Evolutionary conservation across 805 yeast genomes (phyloP).

Genomic region (Yamadazyma tumulicola): DNA sequence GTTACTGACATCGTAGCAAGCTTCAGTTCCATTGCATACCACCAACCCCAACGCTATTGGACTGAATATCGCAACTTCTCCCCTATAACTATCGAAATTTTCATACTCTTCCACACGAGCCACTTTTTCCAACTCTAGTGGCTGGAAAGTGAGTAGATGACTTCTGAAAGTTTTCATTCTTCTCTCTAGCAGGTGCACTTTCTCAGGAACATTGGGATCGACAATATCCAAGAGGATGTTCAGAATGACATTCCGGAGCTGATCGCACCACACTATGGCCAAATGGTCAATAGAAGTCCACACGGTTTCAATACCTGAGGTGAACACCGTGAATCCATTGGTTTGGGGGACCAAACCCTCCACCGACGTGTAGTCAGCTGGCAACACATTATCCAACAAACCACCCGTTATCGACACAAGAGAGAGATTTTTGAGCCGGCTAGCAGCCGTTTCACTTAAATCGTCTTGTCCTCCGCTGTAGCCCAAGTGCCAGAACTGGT

Average conservation of each 20-base stretch:
- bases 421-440: slow-evolving; percentile 55
- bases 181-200: slow-evolving; percentile 49
- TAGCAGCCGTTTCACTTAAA: slow-evolving; percentile 32
- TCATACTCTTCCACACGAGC: neutral
- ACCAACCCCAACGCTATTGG: neutral
- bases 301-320: slow-evolving; percentile 84
- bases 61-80: neutral
- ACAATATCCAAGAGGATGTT: slow-evolving; percentile 56
- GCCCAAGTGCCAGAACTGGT: slow-evolving; percentile 76
- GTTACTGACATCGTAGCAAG: slow-evolving; percentile 1
- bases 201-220: slow-evolving; percentile 43
- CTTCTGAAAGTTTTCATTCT: slow-evolving; percentile 60
- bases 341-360: slow-evolving; percentile 66
- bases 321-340: slow-evolving; percentile 78
- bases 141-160: slow-evolving; percentile 2
- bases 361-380: slow-evolving; percentile 84
- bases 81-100: neutral
- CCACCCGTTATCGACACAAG: slow-evolving; percentile 91
- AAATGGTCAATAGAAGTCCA: slow-evolving; percentile 95
- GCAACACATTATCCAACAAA: slow-evolving; percentile 66
- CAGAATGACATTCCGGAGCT: slow-evolving; percentile 64
- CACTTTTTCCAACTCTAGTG: neutral
- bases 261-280: slow-evolving; percentile 96
- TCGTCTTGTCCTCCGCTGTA: slow-evolving; percentile 19
- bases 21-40: neutral